Evolutionary conservation across 2,329 filamentous ascomycete species (phyloP).

Genomic region (Fusarium sp.): DNA sequence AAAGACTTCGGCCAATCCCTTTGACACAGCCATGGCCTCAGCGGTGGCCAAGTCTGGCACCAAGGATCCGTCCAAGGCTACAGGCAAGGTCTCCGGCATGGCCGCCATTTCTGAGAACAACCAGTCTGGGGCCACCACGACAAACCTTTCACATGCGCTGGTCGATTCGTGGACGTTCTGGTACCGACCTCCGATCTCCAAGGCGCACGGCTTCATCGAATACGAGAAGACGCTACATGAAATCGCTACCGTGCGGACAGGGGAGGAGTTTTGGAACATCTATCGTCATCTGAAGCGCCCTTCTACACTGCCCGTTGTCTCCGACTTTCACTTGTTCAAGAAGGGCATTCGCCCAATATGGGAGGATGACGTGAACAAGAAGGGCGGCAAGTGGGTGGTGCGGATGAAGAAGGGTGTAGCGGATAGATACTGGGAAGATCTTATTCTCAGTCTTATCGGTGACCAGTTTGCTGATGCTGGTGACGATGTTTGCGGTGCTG

Average conservation of each 20-base stretch:
- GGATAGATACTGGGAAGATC: conserved; percentile 96
- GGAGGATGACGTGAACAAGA: conserved; percentile 98
- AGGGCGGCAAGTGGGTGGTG: conserved; percentile 97
- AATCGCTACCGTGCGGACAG: conserved; percentile 83
- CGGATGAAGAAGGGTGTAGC: conserved; percentile 96
- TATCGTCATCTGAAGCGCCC: conserved; percentile 92
- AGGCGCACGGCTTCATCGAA: conserved; percentile 87
- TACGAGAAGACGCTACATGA: conserved; percentile 97
- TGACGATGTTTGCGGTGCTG: conserved; percentile 94
- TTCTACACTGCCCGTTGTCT: conserved; percentile 88
- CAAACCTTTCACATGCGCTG: conserved; percentile 67
- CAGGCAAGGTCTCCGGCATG: conserved; percentile 55
- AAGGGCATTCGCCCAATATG: conserved; percentile 96
- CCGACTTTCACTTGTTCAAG: conserved; percentile 98
- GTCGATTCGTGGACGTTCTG: conserved; percentile 95
- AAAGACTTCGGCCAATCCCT: conserved; percentile 84
- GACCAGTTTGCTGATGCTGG: conserved; percentile 94
- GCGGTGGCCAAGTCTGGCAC: conserved; percentile 51
- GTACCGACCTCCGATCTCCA: conserved; percentile 96
- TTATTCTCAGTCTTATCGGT: conserved; percentile 89
- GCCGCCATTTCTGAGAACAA: conserved; percentile 62
- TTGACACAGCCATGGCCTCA: conserved; percentile 77
- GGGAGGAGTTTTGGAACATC: conserved; percentile 91
- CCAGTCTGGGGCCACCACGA: conserved; percentile 53
- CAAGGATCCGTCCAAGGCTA: conserved; percentile 52